Percentiles rank a stretch among this genome's conserved stretches.
Conservation (phyloP, 768 basidiomycete species). For the Termitomyces sp. region DNA sequence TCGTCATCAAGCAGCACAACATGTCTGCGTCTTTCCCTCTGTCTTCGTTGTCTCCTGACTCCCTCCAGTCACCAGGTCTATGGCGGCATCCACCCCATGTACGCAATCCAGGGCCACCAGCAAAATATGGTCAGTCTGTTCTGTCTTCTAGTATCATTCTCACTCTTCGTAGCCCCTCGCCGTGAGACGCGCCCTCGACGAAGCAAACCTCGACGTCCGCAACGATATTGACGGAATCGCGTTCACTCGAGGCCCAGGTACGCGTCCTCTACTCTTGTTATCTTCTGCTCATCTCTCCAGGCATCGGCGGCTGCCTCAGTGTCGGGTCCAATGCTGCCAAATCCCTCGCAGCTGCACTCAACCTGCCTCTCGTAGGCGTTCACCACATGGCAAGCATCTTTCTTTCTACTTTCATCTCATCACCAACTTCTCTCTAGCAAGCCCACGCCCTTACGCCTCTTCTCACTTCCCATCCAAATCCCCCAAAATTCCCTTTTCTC, state of each 20-base stretch:
- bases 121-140: constrained; percentile 56
- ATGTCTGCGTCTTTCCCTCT: constrained; percentile 36
- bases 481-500: constrained; percentile 79
- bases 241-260: constrained; percentile 76
- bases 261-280: too few relatives aligned
- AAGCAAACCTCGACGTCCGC: constrained; percentile 54
- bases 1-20: constrained; percentile 80
- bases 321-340: constrained; percentile 84
- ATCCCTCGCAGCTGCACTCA: constrained; percentile 70
- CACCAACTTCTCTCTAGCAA: constrained; percentile 51
- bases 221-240: constrained; percentile 81
- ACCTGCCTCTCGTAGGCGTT: constrained; percentile 83
- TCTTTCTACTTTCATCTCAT: not conserved
- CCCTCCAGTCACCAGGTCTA: constrained; percentile 47
- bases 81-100: constrained; percentile 78
- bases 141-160: not conserved
- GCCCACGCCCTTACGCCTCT: constrained; percentile 85
- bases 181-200: constrained; percentile 60
- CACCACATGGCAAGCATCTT: constrained; percentile 84
- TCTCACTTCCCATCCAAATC: constrained; percentile 50
- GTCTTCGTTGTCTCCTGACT: not conserved
- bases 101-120: constrained; percentile 77
- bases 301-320: constrained; percentile 77
- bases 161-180: constrained; percentile 58
- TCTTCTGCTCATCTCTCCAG: constrained; percentile 20